These are phyloP conservation scores for Angophora floribunda DNA, from an alignment of 345 rosid genomes.

Conservation along the genomic window DNA sequence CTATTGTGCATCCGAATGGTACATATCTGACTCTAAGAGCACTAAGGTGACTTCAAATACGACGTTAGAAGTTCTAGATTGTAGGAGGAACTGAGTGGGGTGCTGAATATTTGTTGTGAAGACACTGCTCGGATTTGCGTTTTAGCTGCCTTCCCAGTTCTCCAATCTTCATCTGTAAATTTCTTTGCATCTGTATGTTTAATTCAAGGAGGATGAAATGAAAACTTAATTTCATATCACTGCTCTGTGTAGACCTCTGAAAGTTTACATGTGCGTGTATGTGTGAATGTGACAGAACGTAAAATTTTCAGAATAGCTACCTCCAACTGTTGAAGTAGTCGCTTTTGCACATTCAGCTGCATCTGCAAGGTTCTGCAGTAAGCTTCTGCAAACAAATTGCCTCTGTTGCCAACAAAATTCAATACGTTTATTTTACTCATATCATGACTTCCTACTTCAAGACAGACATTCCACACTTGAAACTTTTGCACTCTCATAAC, in stretches of 20 bases:
- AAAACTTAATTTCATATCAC: not conserved
- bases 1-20: not conserved
- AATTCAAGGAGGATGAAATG: not conserved
- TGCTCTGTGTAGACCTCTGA: not conserved
- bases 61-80: not conserved
- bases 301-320: not conserved
- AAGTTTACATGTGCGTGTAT: not conserved
- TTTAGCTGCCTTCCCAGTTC: constrained; percentile 28
- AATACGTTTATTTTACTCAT: not conserved
- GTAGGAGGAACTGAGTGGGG: not conserved
- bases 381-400: constrained; percentile 3
- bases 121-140: constrained; percentile 11
- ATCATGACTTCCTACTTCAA: not conserved
- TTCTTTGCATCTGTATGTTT: constrained; percentile 10
- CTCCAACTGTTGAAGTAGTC: constrained; percentile 6
- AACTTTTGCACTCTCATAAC: not conserved
- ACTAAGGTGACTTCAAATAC: not conserved
- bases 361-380: not conserved
- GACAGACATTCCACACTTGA: not conserved
- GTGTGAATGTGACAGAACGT: not conserved
- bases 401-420: not conserved
- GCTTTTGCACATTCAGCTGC: constrained; percentile 25
- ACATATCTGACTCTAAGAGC: not conserved
- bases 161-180: constrained; percentile 19
- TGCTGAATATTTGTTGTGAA: not conserved